Base-by-base conservation (phyloP, 805 yeast genomes). In the Hanseniaspora nectarophila region DNA sequence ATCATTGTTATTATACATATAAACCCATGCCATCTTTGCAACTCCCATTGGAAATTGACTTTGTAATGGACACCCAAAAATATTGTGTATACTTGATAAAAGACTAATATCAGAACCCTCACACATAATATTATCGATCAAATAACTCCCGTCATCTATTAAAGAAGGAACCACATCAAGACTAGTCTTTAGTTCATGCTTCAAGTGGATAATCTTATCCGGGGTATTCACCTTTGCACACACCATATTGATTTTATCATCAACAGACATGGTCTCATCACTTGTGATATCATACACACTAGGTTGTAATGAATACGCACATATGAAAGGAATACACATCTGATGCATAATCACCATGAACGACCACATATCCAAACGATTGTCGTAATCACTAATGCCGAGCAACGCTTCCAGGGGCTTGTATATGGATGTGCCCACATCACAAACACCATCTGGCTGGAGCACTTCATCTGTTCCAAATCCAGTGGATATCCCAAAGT, bases 381-480 rank as follows among this genome's bases (percentile, higher is more conserved):
- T 61, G 6, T 72, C 63, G 61, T 86, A 86, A 54, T 71, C 67
- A 15, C 69, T 62, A 8, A 75, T 69, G 1, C 87, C 84, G 44
- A 83, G 73, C 43, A 85, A 67, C 44, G 84, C 66, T 59, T 86
- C 95, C 0, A 94, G 90, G 0, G 94, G 81, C 57, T 84, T 80
- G 66, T 80, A 87, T 43, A 72, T 73, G 1, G 82, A 80, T 0
- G 90, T 81, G 20, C 82, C 74, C 9, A 87, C 80, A 53, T 75
- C 78, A 12, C 71, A 63, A 32, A 72, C 62, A 53, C 23, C 29
- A 21, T 61, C 58, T 1, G 54, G 37, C 13, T 59, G 56, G 40
- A 63, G 72, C 5, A 35, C 68, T 3, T n/a, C 45, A 4, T 44
- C 38, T 68, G 54, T 48, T 15, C 63, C 60, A 1, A 58, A 54